Base-by-base conservation (phyloP, 805 yeast species). In the Ogataea corticis region DNA sequence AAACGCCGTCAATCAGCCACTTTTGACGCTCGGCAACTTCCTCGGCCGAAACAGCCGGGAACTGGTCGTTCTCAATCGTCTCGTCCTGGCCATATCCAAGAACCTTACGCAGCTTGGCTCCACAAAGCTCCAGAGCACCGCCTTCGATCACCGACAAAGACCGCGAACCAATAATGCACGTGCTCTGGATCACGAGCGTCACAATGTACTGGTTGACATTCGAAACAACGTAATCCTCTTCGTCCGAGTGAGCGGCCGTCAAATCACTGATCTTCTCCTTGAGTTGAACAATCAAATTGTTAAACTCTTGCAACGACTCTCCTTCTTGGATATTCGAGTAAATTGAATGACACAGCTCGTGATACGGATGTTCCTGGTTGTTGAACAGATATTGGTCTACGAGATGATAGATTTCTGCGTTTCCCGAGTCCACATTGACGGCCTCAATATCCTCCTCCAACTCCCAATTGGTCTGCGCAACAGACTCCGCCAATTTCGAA, bases 101-200 rank as follows among this genome's bases (percentile, higher is more conserved):
- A 14, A 63, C 52, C 31, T 56, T 55, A 31, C 57, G 42, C 28
- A 63, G 41, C 42, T 62, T 66, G 2, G 49, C 56, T 10, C 61
- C 60, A 35, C 59, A 51, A n/a, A 66, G 48, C 41, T 64, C 66
- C 16, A 65, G 44, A 4, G 68, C 67, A 7, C 78, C 79, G 38
- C 77, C 79, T 49, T 77, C 79, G 31, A 84, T 82, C 57, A 85
- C 90, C 0, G 92, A 87, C 34, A 91, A 75, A 0, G 97, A 91
- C 61, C 97, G 77, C 38, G 89, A 84, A 12, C 98, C 97, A 46
- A 89, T 83, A 54, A 83, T 83, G 37, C 92, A 85, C 41, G 88
- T 74, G 0, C 85, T 73, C 58, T 87, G 92, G 56, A 84, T 74
- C 12, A 89, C 65, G 13, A 87, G 67, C 23, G 84, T 78, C 14